phyloP scores from a whole-genome alignment of 805 yeast genomes.

The Spathaspora arborariae region DNA sequence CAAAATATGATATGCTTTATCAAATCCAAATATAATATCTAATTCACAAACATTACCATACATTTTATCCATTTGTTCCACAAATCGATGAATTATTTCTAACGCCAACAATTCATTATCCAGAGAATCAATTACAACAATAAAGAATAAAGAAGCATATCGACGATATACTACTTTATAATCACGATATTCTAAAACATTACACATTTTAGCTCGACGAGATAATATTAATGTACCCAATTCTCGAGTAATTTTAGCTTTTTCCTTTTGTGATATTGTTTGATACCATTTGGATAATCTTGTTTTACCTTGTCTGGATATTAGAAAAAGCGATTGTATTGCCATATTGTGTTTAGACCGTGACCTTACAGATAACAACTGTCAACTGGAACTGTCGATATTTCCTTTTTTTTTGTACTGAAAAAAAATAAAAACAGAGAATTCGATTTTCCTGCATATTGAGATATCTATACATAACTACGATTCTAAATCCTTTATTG shows the following conservation, averaged over 20 bases:
- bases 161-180: conserved; percentile 85
- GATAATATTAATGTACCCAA: conserved; percentile 80
- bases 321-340: conserved; percentile 71
- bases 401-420: neutral
- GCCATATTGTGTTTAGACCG: conserved; percentile 44
- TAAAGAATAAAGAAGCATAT: conserved; percentile 89
- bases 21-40: conserved; percentile 94
- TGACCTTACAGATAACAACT: neutral
- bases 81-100: conserved; percentile 87
- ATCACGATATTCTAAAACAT: conserved; percentile 81
- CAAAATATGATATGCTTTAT: conserved; percentile 85
- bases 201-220: conserved; percentile 92
- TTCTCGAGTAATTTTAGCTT: conserved; percentile 78
- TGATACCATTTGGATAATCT: conserved; percentile 92
- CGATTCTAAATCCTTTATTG: conserved; percentile 8
- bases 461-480: neutral
- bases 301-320: conserved; percentile 94
- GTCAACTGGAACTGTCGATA: neutral
- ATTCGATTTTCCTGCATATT: neutral
- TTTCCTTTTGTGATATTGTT: conserved; percentile 79
- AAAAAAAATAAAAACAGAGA: neutral
- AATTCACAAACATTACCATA: conserved; percentile 96
- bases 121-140: conserved; percentile 76
- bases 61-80: conserved; percentile 93
- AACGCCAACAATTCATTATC: conserved; percentile 86